Evolutionary conservation across 2,329 filamentous ascomycete genomes (phyloP), one percentile per base, ranked within the genome.

Genomic region (Pyrenophora tritici-repentis): DNA sequence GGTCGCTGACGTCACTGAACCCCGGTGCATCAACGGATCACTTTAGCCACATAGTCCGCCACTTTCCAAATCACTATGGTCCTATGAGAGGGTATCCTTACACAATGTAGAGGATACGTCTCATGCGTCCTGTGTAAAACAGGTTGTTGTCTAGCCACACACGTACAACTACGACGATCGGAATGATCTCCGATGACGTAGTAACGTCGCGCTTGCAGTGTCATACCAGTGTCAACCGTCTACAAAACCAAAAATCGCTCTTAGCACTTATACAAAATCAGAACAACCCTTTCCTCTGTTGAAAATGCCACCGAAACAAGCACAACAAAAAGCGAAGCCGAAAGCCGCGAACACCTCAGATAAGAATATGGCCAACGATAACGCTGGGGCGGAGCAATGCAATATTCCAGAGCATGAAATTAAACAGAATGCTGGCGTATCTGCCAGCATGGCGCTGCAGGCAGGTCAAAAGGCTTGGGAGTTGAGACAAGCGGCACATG

Each of bases 391-490:
- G 14, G 55, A 54, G 10, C 58, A 62, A 10, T 31, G 40, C 37
- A 36, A 29, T 32, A 72, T 74, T 26, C 64, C 72, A 1, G 65
- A 73, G 8, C 62, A 63, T 52, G 72, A 74, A n/a, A 65, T 73
- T 44, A 73, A 73, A 42, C 71, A 74, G 43, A 73, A 71, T 56
- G 68, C 72, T 5, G 68, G 67, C 22, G 63, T 73, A n/a, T 71
- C 71, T 6, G 72, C 72, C n/a, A 64, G 47, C 12, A 65, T 72
- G 61, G 72, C 72, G 6, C 63, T 74, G 22, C 65, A 73, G 55
- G 73, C 70, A 0, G 56, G 59, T 24, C 69, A 73, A 51, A 74
- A 75, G 38, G 73, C 73, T 2, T 72, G 67, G 60, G 71, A 75
- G 2, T 44, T 73, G n/a, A 63, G 70, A 36, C 72, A 75, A 61